A percentile compares a stretch with the other conserved stretches of the same genome.
Conservation (phyloP, 2,329 filamentous ascomycete species). For the Lecanicillium sp. region DNA sequence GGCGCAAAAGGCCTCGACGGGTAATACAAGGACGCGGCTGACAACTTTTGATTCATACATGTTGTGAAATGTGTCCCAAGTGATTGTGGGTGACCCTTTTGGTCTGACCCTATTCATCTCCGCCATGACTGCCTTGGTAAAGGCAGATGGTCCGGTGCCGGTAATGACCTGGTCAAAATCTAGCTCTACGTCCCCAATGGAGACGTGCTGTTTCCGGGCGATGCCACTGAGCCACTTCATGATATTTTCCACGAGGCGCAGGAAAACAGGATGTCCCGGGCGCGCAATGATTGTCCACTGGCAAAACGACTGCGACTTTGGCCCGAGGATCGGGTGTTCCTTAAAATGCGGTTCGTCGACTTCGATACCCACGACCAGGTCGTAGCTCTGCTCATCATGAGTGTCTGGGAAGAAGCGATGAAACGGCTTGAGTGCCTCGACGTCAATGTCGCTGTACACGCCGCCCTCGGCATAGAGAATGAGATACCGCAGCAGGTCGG, state of each 20-base stretch:
- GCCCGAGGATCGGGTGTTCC: constrained; percentile 56
- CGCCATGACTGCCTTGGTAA: constrained; percentile 55
- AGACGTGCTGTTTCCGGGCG: constrained; percentile 47
- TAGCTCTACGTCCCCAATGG: constrained; percentile 52
- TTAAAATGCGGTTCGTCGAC: constrained; percentile 60
- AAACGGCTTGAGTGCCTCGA: constrained; percentile 25
- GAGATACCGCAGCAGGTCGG: constrained; percentile 60
- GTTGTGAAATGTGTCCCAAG: constrained; percentile 58
- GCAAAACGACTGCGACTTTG: constrained; percentile 62
- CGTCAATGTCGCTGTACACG: constrained; percentile 52
- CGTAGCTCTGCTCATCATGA: constrained; percentile 55
- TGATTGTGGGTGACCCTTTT: constrained; percentile 27
- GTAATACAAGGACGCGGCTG: constrained; percentile 55
- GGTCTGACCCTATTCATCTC: constrained; percentile 46
- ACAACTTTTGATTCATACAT: constrained; percentile 58
- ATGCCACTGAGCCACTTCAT: constrained; percentile 56
- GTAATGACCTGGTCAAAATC: constrained; percentile 67
- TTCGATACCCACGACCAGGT: constrained; percentile 63
- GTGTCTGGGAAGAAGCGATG: constrained; percentile 36
- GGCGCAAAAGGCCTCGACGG: constrained; percentile 64
- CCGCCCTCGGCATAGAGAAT: constrained; percentile 69
- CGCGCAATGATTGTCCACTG: constrained; percentile 71
- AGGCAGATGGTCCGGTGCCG: constrained; percentile 64
- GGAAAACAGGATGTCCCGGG: constrained; percentile 58
- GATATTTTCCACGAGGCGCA: constrained; percentile 59